Evolutionary conservation across 208 protist species (phyloP).

Genomic region (Leishmania arabica): DNA sequence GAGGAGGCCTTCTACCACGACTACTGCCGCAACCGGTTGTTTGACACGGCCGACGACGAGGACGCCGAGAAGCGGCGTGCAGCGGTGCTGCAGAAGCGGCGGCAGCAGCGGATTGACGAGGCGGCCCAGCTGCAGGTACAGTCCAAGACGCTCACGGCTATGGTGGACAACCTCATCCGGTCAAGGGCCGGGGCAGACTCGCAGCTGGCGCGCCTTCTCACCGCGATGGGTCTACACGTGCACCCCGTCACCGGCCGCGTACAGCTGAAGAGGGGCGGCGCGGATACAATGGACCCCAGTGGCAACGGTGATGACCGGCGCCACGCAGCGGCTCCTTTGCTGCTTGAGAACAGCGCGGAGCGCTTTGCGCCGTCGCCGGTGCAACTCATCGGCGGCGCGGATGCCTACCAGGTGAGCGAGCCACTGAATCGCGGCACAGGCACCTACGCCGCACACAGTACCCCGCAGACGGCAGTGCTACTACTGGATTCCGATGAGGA

Average conservation of each 20-base stretch:
- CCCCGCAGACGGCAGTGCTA: conserved; percentile 21
- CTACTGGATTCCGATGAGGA: conserved; percentile 31
- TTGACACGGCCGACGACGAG: conserved; percentile 20
- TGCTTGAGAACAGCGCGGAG: conserved; percentile 1
- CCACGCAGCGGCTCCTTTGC: not conserved
- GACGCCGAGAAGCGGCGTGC: conserved; percentile 13
- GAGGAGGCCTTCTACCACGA: conserved; percentile 66
- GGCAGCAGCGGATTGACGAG: conserved; percentile 33
- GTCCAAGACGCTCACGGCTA: conserved; percentile 46
- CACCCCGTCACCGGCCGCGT: conserved; percentile 38
- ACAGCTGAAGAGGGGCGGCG: not conserved
- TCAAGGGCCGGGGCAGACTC: conserved; percentile 39
- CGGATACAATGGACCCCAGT: not conserved
- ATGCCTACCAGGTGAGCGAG: not conserved
- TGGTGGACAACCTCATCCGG: conserved; percentile 70
- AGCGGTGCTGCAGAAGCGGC: conserved; percentile 8
- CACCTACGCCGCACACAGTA: not conserved
- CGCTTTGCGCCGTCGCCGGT: conserved; percentile 21
- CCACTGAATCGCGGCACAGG: not conserved
- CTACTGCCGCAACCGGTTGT: conserved; percentile 27
- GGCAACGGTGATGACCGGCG: not conserved
- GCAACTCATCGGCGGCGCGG: conserved; percentile 13
- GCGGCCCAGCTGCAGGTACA: conserved; percentile 31
- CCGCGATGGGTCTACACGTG: conserved; percentile 63
- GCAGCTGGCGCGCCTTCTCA: conserved; percentile 47